Base-by-base conservation (phyloP, 2,329 filamentous ascomycete genomes). In the Fusarium sacchari region DNA sequence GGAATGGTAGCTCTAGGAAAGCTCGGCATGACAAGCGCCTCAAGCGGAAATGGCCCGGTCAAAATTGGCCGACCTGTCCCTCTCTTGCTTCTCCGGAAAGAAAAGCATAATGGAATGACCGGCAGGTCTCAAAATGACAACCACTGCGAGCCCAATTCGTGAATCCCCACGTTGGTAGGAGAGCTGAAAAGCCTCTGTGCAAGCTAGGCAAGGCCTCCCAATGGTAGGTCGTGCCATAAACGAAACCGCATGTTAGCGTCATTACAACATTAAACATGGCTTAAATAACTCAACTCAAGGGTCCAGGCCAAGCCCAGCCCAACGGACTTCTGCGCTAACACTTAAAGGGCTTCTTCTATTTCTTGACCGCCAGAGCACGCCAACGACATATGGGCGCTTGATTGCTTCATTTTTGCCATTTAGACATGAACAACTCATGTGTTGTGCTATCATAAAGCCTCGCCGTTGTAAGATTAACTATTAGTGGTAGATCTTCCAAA, bases 11-110 rank as follows among this genome's bases (percentile, higher is more conserved):
- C 42, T 69, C 55, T 42, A 42, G 69, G 59, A 71, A 65, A 50
- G 62, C 65, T 72, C 72, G 68, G 68, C 70, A 78, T 76, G 76
- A 70, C 74, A 67, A 75, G 69, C 69, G 53, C 49, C 42, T 61
- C 44, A 37, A 67, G 60, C 53, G 53, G 70, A 43, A 71, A 67
- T 68, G 71, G 71, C 62, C 52, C 60, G 50, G 70, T 60, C 32
- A 73, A 60, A 60, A 59, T 43, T 53, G 39, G 20, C 50, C 46
- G 39, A 46, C 61, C 59, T 63, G 26, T 60, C 53, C 34, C 49
- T 49, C 28, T 56, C 26, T 40, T 18, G 40, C 24, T 36, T 28
- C 30, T 18, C 46, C 22, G 8, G 36, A 61, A 42, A 36, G 10
- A 44, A 43, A 36, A 59, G 40, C 7, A 22, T 7, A 12, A 39